Evolutionary conservation across 805 yeast genomes (phyloP), one percentile per base, ranked within the genome.

Genomic region (Grigorovia jiainica): DNA sequence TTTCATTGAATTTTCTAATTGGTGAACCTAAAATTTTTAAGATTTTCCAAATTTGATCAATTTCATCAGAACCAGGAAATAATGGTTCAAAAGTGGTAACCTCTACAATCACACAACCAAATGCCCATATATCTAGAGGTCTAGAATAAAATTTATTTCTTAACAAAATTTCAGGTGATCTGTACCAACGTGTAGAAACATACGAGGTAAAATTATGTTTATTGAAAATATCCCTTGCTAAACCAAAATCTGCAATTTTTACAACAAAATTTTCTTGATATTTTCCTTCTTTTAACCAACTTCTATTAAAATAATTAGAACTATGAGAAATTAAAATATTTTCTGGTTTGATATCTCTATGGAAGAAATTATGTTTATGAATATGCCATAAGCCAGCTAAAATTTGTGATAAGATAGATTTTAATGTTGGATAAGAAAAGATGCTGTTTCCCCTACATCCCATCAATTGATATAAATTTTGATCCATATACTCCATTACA

Each of bases 311-410:
- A 53, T 72, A 82, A 39, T 70, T 70, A 32, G 64, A 60, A 5
- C 81, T 63, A 18, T 79, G 76, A 30, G 79, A 69, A 4, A 89
- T 76, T 50, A 90, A 71, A 20, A 90, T 81, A 61, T 90, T 90
- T 55, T 90, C 97, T 0, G 98, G 97, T 61, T 90, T 90, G 38
- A 90, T 72, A 66, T 90, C 98, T 43, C 98, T 73, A 60, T 90
- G 97, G 44, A 75, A 65, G 49, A 67, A 76, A 21, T 66, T 62
- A 31, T 68, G 65, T 9, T 65, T 62, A 57, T 92, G 98, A 42
- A 90, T 87, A 60, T 90, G 97, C 43, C 77, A 73, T 23, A 89
- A 70, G 4, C 92, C 98, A 43, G 74, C 70, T 43, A 86, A 65
- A 1, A 89, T 60, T 58, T 89, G 97, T 9, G 79, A 63, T 37